A percentile compares a stretch with the other conserved stretches of the same genome.
These are phyloP conservation scores for Mycosarcoma maydis DNA, from an alignment of 1,284 basidiomycete species.

Conservation along the genomic window DNA sequence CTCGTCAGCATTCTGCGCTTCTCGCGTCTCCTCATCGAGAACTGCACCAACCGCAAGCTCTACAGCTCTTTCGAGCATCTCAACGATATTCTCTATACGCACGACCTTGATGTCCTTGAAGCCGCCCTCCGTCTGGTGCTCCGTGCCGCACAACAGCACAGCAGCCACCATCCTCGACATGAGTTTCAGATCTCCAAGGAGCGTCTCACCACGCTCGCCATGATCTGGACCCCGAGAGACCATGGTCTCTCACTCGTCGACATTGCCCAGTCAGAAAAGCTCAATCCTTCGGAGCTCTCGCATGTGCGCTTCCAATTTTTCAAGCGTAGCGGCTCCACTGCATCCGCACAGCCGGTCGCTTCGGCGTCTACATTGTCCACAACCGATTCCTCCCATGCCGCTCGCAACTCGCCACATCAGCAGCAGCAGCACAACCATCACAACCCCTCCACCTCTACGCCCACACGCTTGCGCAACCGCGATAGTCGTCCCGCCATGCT, in stretches of 20 bases:
- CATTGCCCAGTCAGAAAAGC: constrained; percentile 63
- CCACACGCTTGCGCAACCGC: constrained; percentile 36
- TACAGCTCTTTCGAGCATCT: constrained; percentile 97
- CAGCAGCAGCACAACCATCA: constrained; percentile 18
- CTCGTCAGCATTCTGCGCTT: constrained; percentile 86
- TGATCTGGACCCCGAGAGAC: constrained; percentile 61
- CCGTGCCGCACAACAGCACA: constrained; percentile 93
- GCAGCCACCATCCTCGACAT: constrained; percentile 66
- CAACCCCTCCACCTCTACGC: constrained; percentile 25
- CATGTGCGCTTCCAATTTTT: constrained; percentile 70
- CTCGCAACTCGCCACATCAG: constrained; percentile 20
- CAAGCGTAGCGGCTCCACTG: constrained; percentile 46
- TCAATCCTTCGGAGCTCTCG: constrained; percentile 62
- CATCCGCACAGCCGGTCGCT: constrained; percentile 15
- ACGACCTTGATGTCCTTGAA: constrained; percentile 88
- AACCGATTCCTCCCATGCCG: constrained; percentile 24
- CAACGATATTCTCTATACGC: constrained; percentile 85
- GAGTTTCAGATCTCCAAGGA: constrained; percentile 56
- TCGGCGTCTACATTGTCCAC: constrained; percentile 18
- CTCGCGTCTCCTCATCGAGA: constrained; percentile 89
- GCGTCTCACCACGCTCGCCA: constrained; percentile 58
- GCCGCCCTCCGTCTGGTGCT: constrained; percentile 85
- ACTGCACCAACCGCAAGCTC: constrained; percentile 96
- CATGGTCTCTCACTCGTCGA: constrained; percentile 68
- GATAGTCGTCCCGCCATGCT: constrained; percentile 38